Conservation (phyloP, 257 asterid species). For the Salvia hispanica region DNA sequence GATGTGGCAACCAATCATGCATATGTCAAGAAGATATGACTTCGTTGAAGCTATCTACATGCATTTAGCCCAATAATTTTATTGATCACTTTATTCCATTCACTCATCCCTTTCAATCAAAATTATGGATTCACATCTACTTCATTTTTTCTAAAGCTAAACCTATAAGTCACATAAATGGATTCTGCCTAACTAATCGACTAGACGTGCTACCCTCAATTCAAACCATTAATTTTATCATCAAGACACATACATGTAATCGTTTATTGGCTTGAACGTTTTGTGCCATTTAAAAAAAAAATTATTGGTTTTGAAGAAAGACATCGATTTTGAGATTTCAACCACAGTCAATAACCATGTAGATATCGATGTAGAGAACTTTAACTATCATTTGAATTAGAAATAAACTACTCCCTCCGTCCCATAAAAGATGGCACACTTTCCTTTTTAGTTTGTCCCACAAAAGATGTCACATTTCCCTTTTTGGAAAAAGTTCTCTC, state of each 20-base stretch:
- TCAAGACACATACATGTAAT: too few species aligned
- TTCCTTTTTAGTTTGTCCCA: too few species aligned
- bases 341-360: too few species aligned
- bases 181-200: slow-evolving; percentile 34
- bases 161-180: slow-evolving; percentile 29
- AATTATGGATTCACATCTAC: neutral
- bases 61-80: slow-evolving; percentile 12
- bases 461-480: too few species aligned
- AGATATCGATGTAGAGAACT: too few species aligned
- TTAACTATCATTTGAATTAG: too few species aligned
- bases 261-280: too few species aligned
- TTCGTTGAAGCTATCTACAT: slow-evolving; percentile 13
- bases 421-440: too few species aligned
- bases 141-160: slow-evolving; percentile 23
- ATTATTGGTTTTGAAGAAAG: neutral
- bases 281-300: neutral
- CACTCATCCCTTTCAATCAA: slow-evolving; percentile 26
- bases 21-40: slow-evolving; percentile 8
- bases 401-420: too few species aligned
- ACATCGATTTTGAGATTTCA: neutral
- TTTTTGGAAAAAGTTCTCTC: too few species aligned
- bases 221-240: slow-evolving; percentile 1
- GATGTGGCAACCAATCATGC: neutral
- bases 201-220: slow-evolving; percentile 10
- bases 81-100: slow-evolving; percentile 7